Conservation (phyloP, 371 early-diverging fungal genomes). For the Dipsacomyces acuminosporus region DNA sequence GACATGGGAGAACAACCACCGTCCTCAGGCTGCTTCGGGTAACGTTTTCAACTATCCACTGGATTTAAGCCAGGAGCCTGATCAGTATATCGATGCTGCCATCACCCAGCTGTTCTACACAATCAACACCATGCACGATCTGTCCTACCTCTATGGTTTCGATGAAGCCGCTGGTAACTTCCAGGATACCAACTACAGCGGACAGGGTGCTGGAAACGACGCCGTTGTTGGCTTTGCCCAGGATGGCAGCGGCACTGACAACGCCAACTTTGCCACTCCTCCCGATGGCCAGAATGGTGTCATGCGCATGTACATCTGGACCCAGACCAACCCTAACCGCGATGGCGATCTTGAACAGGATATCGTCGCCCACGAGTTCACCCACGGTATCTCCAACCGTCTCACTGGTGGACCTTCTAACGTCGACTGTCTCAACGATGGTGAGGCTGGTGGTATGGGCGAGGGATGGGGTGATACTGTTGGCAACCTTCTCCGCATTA, state of each 20-base stretch:
- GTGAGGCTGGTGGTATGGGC: slow-evolving; percentile 43
- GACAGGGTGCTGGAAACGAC: slow-evolving; percentile 55
- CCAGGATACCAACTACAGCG: slow-evolving; percentile 54
- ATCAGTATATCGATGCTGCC: slow-evolving; percentile 53
- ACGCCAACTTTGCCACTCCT: slow-evolving; percentile 61
- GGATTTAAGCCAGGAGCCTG: slow-evolving; percentile 45
- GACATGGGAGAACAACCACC: slow-evolving; percentile 50
- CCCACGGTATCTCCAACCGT: slow-evolving; percentile 59
- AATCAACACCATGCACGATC: slow-evolving; percentile 53
- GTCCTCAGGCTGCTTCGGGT: slow-evolving; percentile 19
- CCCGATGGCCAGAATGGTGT: slow-evolving; percentile 52
- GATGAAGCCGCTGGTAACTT: slow-evolving; percentile 64
- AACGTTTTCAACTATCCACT: slow-evolving; percentile 52
- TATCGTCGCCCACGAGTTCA: slow-evolving; percentile 56
- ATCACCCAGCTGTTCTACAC: slow-evolving; percentile 64
- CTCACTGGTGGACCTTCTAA: slow-evolving; percentile 63
- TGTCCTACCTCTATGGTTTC: slow-evolving; percentile 61
- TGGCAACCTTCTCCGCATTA: slow-evolving; percentile 25
- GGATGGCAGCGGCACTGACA: slow-evolving; percentile 51
- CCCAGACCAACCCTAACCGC: slow-evolving; percentile 47
- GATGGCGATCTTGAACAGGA: slow-evolving; percentile 61
- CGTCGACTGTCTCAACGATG: slow-evolving; percentile 23
- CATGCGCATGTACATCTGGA: slow-evolving; percentile 57
- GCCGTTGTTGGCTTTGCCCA: slow-evolving; percentile 60
- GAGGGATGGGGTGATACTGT: slow-evolving; percentile 52